phyloP scores from a whole-genome alignment of 2,329 filamentous ascomycete species.

The Fusarium verticillioides region DNA sequence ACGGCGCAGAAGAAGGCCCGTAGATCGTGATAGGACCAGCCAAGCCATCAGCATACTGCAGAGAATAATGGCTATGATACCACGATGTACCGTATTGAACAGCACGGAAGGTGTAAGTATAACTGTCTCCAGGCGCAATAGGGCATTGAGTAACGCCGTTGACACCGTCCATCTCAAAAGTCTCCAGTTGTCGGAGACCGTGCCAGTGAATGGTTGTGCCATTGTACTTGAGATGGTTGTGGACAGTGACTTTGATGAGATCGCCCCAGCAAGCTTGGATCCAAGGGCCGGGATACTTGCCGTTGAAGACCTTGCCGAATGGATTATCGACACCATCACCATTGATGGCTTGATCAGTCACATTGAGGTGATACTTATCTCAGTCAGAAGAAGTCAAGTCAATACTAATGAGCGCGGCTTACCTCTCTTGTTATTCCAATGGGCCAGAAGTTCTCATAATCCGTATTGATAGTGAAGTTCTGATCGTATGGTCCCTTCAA shows the following conservation, averaged over 20 bases:
- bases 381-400: background rate
- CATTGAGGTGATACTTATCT: background rate
- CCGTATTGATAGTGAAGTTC: background rate
- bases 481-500: background rate
- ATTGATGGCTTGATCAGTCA: slow-evolving; percentile 10
- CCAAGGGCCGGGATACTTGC: background rate
- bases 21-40: slow-evolving; percentile 31
- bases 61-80: slow-evolving; percentile 36
- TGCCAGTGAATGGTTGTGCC: background rate
- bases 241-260: background rate
- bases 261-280: slow-evolving; percentile 1
- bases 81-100: slow-evolving; percentile 29
- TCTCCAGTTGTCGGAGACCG: background rate
- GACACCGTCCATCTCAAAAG: background rate
- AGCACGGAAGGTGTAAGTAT: slow-evolving; percentile 25
- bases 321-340: slow-evolving; percentile 8
- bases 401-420: fast-evolving
- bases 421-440: slow-evolving; percentile 2
- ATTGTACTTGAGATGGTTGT: background rate
- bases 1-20: slow-evolving; percentile 11
- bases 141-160: background rate
- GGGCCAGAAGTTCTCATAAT: slow-evolving; percentile 16
- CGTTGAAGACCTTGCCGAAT: slow-evolving; percentile 8
- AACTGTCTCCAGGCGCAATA: background rate
- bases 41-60: slow-evolving; percentile 36